Percentiles rank a stretch among this genome's conserved stretches.
These are phyloP conservation scores for Lathyrus oleraceus DNA, from an alignment of 306 rosid genomes.

Conservation along the genomic window DNA sequence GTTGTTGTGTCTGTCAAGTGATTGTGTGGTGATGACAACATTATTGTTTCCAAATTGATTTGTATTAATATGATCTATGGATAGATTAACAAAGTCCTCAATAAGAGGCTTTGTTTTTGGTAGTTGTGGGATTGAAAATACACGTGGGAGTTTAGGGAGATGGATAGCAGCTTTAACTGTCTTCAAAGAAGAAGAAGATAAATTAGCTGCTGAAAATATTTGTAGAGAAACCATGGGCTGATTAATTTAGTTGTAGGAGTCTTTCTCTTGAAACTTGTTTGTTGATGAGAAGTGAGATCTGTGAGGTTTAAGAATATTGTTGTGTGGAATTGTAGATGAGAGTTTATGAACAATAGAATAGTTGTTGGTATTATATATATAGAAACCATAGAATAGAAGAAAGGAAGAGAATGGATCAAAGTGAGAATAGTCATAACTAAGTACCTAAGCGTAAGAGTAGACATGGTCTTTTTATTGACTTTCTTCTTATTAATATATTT, in stretches of 20 bases:
- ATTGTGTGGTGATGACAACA: neutral
- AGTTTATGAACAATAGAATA: neutral
- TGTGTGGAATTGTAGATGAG: neutral
- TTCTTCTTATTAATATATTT: neutral
- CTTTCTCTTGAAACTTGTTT: neutral
- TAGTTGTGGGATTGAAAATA: conserved; percentile 6
- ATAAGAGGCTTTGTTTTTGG: neutral
- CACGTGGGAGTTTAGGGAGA: neutral
- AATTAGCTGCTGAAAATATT: neutral
- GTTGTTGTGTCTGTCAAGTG: neutral
- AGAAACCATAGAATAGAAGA: too few relatives aligned
- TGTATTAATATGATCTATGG: neutral
- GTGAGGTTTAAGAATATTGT: neutral
- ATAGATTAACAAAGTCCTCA: neutral
- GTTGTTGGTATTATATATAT: neutral
- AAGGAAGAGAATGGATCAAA: too few relatives aligned
- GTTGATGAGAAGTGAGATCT: neutral
- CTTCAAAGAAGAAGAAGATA: conserved; percentile 11
- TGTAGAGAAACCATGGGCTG: conserved; percentile 10
- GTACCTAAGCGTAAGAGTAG: too few relatives aligned
- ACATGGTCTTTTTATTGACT: conserved; percentile 22
- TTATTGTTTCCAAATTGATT: neutral
- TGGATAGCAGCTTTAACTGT: conserved; percentile 11
- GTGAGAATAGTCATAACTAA: conserved; percentile 4
- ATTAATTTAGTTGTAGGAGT: neutral